Evolutionary conservation across 148 eudicot species (phyloP).

Genomic region (Euryodendron excelsum): DNA sequence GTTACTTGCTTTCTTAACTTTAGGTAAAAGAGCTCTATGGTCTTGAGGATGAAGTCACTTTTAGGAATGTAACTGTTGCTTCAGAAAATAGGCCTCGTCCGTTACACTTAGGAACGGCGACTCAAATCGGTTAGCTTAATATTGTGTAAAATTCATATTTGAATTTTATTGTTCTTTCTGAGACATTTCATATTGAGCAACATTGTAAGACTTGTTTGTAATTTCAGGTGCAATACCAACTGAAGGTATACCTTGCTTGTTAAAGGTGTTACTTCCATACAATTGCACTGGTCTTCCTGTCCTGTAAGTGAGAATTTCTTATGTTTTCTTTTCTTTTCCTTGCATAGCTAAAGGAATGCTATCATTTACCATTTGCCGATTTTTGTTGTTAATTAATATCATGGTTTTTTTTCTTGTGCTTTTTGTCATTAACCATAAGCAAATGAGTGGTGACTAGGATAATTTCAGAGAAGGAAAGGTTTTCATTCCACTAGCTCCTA

Average conservation of each 20-base stretch:
- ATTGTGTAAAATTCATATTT: not conserved
- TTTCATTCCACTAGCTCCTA: too few relatives aligned
- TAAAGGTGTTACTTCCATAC: constrained; percentile 81
- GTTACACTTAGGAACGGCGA: constrained; percentile 91
- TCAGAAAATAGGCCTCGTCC: constrained; percentile 86
- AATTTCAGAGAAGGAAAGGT: too few relatives aligned
- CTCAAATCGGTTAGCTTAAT: constrained; percentile 77
- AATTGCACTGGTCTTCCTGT: constrained; percentile 81
- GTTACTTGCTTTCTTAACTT: constrained; percentile 13
- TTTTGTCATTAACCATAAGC: too few relatives aligned
- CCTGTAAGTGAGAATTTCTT: constrained; percentile 52
- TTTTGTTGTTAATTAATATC: too few relatives aligned
- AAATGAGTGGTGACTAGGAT: too few relatives aligned
- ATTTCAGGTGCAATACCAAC: constrained; percentile 85
- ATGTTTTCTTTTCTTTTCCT: not conserved
- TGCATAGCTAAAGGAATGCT: not conserved
- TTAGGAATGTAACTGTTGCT: constrained; percentile 78
- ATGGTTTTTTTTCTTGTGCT: too few relatives aligned
- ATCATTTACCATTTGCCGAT: not conserved
- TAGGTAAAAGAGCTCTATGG: constrained; percentile 97
- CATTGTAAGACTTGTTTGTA: constrained; percentile 8
- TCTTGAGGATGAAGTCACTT: constrained; percentile 65
- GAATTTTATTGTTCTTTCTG: not conserved
- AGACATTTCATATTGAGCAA: not conserved
- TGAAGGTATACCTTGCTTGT: constrained; percentile 91